Base-by-base conservation (phyloP, 306 rosid genomes). In the Gastrolobium bilobum region DNA sequence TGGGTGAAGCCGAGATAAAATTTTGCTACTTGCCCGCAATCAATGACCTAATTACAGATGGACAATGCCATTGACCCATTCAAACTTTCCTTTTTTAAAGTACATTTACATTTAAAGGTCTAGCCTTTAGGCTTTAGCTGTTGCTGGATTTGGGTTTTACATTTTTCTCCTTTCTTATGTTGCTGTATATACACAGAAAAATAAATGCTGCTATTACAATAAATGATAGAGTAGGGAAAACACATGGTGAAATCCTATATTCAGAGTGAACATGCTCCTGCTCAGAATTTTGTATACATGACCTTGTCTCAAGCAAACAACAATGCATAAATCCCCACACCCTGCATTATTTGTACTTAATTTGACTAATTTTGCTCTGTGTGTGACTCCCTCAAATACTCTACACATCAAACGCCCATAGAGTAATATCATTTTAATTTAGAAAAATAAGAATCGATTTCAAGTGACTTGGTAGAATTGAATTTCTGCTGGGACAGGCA, bases 61-160 rank as follows among this genome's bases (percentile, higher is more conserved):
- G 82, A 78, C 46, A 20, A 38, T 68, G 84, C 52, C 72, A 79
- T 79, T 75, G 79, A 71, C 84, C 86, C 82, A 56, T 75, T 79
- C 51, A 30, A 54, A 58, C 54, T 26, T 86, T 79, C 29, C 26
- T 57, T 54, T 20, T 64, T 6, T 20, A 77, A 66, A 56, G 69
- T 30, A 63, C 10, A 34, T 56, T 64, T 69, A 0, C 68, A 33
- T 82, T 73, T 46, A 43, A 46, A 74, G 66, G 78, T 37, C 31
- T 66, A 61, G 30, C 59, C 71, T 77, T 35, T 66, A 61, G 30
- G 52, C 71, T 77, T 35, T 52, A 84, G 81, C 50, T 79, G 61
- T 69, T 68, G 30, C 37, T 68, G 42, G 63, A 61, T 68, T 52
- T 79, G 66, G 84, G 78, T 52, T 75, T 51, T 78, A 62, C 46